Percentiles rank a stretch among this genome's conserved stretches.
phyloP scores from a whole-genome alignment of 768 basidiomycete species.

The Lactarius sp. region DNA sequence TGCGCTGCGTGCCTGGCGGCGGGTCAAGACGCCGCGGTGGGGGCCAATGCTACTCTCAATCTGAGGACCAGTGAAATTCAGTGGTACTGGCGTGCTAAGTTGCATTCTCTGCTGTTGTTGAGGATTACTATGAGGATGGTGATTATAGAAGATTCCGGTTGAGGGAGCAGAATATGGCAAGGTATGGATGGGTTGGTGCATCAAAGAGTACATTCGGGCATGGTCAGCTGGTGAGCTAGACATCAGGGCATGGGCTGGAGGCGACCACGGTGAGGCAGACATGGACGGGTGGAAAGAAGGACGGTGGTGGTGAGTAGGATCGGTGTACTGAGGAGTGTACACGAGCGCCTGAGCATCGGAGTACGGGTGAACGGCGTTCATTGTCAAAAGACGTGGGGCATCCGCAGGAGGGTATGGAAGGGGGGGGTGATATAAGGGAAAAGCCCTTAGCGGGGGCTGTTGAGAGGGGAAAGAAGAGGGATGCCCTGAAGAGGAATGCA shows the following conservation, averaged over 20 bases:
- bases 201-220: slow-evolving; percentile 27
- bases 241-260: slow-evolving; percentile 25
- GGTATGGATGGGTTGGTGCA: slow-evolving; percentile 27
- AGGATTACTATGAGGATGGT: slow-evolving; percentile 16
- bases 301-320: slow-evolving; percentile 25
- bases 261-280: slow-evolving; percentile 28
- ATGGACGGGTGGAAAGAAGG: slow-evolving; percentile 20
- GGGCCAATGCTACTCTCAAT: slow-evolving; percentile 26
- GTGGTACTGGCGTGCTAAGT: slow-evolving; percentile 15
- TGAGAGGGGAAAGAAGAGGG: slow-evolving; percentile 17
- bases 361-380: slow-evolving; percentile 25
- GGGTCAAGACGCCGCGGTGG: slow-evolving; percentile 22
- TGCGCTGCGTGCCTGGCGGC: slow-evolving; percentile 24
- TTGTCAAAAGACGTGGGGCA: slow-evolving; percentile 23
- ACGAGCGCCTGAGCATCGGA: slow-evolving; percentile 23
- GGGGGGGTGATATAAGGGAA: slow-evolving; percentile 23
- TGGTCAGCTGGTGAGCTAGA: slow-evolving; percentile 24
- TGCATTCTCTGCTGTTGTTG: slow-evolving; percentile 21
- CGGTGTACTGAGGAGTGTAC: slow-evolving; percentile 23
- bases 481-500: slow-evolving; percentile 16
- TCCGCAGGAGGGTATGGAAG: slow-evolving; percentile 21
- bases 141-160: slow-evolving; percentile 22
- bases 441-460: slow-evolving; percentile 9
- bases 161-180: slow-evolving; percentile 26
- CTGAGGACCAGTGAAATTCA: slow-evolving; percentile 22